A percentile compares a stretch with the other conserved stretches of the same genome.
Evolutionary conservation across 345 rosid species (phyloP).

Genomic region (Murraya paniculata): DNA sequence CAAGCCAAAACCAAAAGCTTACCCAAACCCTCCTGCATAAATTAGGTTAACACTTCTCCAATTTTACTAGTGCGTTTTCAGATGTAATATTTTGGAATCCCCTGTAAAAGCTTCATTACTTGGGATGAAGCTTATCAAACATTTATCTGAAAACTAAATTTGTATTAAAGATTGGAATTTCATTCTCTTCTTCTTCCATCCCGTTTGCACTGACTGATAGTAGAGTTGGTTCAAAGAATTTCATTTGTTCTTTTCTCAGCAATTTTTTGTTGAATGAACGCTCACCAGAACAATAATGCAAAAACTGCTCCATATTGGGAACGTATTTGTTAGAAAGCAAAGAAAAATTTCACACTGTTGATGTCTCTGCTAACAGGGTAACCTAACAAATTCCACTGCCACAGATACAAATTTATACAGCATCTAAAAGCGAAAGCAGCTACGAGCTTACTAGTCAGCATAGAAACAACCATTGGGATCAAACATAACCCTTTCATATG

Average conservation of each 20-base stretch:
- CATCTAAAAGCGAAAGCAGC: background rate
- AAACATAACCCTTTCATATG: background rate
- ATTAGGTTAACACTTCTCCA: background rate
- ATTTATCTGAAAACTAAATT: background rate
- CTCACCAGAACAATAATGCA: background rate
- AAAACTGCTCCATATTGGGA: background rate
- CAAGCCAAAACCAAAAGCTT: conserved; percentile 86
- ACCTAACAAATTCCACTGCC: conserved; percentile 1
- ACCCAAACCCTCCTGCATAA: conserved; percentile 72
- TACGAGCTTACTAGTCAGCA: background rate
- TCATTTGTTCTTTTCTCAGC: background rate
- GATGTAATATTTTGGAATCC: background rate
- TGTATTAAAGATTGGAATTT: background rate
- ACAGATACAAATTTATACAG: background rate
- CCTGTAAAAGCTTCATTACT: conserved; percentile 10
- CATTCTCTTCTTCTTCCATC: background rate
- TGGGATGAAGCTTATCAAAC: background rate
- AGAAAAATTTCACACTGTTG: background rate
- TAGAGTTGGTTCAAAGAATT: background rate
- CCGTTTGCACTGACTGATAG: background rate
- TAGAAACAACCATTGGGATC: background rate
- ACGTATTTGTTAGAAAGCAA: background rate
- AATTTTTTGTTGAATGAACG: background rate
- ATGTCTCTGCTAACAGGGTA: background rate
- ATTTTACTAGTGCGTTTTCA: background rate